phyloP scores from a whole-genome alignment of 2,329 filamentous ascomycete genomes.

The Boeremia exigua region DNA sequence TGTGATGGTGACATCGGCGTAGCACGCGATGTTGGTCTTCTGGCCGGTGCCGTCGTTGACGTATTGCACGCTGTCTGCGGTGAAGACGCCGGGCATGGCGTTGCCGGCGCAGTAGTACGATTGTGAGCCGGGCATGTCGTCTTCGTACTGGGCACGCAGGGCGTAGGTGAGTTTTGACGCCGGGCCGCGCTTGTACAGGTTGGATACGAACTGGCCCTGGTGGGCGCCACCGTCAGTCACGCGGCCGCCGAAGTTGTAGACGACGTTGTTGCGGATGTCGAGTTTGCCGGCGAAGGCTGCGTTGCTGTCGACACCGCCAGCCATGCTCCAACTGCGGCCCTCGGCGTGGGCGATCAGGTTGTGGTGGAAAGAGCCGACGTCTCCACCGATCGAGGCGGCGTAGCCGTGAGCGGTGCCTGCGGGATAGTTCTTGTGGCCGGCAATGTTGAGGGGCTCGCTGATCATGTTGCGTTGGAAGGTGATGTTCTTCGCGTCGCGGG shows the following conservation, averaged over 20 bases:
- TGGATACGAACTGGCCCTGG: constrained; percentile 45
- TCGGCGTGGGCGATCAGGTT: constrained; percentile 52
- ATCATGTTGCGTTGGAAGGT: constrained; percentile 47
- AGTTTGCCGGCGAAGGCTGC: constrained; percentile 40
- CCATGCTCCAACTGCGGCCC: constrained; percentile 48
- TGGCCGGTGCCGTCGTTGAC: constrained; percentile 31
- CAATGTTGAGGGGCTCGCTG: constrained; percentile 46
- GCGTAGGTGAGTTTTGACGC: constrained; percentile 36
- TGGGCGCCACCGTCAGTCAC: constrained; percentile 45
- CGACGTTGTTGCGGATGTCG: constrained; percentile 47
- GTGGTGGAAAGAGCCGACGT: constrained; percentile 47
- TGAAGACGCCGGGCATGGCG: constrained; percentile 40
- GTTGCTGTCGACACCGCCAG: constrained; percentile 41
- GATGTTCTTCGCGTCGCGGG: constrained; percentile 44
- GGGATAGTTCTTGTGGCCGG: constrained; percentile 49
- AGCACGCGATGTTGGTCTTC: constrained; percentile 36
- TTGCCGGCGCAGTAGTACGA: constrained; percentile 46
- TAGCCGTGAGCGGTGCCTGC: constrained; percentile 32
- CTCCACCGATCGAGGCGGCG: constrained; percentile 37
- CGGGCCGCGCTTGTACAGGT: constrained; percentile 45
- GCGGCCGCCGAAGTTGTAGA: constrained; percentile 46
- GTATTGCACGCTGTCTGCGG: constrained; percentile 35
- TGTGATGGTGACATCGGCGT: constrained; percentile 36
- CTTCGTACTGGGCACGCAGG: constrained; percentile 40
- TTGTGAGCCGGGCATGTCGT: constrained; percentile 41